phyloP scores from a whole-genome alignment of 1,139 yeast genomes.

The Candida labiduridarum region DNA sequence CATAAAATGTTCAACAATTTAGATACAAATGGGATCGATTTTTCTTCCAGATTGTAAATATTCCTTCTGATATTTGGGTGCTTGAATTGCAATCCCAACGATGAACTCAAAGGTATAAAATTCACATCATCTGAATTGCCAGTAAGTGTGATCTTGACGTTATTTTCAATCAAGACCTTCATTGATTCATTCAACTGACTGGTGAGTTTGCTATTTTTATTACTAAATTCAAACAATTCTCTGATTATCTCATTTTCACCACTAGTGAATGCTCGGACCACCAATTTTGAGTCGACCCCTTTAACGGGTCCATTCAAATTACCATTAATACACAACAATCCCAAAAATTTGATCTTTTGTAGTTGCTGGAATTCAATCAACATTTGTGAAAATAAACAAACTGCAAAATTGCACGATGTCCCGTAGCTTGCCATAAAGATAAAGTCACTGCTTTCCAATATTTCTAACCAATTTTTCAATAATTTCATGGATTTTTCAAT shows the following conservation, averaged over 20 bases:
- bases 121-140: slow-evolving; percentile 49
- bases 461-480: slow-evolving; percentile 47
- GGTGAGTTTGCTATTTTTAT: slow-evolving; percentile 36
- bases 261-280: slow-evolving; percentile 47
- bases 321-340: slow-evolving; percentile 53
- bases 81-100: slow-evolving; percentile 43
- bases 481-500: slow-evolving; percentile 29
- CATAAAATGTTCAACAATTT: slow-evolving; percentile 36
- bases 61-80: slow-evolving; percentile 60
- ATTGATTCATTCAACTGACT: slow-evolving; percentile 34
- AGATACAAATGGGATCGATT: slow-evolving; percentile 18
- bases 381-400: slow-evolving; percentile 42
- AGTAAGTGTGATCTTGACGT: slow-evolving; percentile 53
- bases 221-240: slow-evolving; percentile 51
- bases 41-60: slow-evolving; percentile 17
- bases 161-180: slow-evolving; percentile 32
- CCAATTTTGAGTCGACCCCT: slow-evolving; percentile 48
- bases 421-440: slow-evolving; percentile 48
- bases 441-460: slow-evolving; percentile 42
- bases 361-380: slow-evolving; percentile 17
- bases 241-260: slow-evolving; percentile 50
- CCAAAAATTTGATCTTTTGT: slow-evolving; percentile 17
- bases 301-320: slow-evolving; percentile 45
- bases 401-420: slow-evolving; percentile 48
- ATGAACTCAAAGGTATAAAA: slow-evolving; percentile 45